A percentile compares a stretch with the other conserved stretches of the same genome.
Evolutionary conservation across 1,284 basidiomycete species (phyloP).

Genomic region (Somion occarium): DNA sequence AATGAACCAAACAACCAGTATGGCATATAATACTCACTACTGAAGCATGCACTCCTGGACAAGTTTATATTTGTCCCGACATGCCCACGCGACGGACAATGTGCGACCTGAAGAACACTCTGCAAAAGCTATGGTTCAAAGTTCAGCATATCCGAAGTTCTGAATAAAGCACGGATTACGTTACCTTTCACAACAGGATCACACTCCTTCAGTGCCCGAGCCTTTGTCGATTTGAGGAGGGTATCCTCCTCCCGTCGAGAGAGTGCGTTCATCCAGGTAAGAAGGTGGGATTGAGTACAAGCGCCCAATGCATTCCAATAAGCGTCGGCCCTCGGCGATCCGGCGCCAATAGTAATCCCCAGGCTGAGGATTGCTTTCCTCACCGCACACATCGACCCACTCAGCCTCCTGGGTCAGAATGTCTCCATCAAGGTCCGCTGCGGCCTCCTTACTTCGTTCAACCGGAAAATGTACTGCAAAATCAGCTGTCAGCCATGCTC

Average conservation of each 20-base stretch:
- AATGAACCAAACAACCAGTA: neutral
- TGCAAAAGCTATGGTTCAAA: conserved; percentile 67
- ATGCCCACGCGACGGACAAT: conserved; percentile 81
- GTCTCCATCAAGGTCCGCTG: neutral
- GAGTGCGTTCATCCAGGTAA: conserved; percentile 66
- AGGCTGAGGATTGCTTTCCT: neutral
- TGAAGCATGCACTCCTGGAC: conserved; percentile 80
- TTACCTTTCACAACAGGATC: conserved; percentile 73
- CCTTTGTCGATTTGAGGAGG: conserved; percentile 78
- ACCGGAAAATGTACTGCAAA: neutral
- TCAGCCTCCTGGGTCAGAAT: neutral
- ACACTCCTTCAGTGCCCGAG: conserved; percentile 74
- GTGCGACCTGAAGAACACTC: conserved; percentile 79
- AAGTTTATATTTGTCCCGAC: conserved; percentile 61
- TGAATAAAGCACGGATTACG: neutral
- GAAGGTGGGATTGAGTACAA: neutral
- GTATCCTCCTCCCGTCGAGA: conserved; percentile 88
- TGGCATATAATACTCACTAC: conserved; percentile 51
- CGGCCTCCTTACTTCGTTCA: neutral
- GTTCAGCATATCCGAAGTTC: conserved; percentile 4
- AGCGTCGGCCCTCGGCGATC: neutral
- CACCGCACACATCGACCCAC: neutral
- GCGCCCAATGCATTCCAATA: neutral
- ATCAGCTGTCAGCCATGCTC: conserved; percentile 18
- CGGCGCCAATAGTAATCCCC: neutral